phyloP scores from a whole-genome alignment of 208 protist species.

The Paratrypanosoma confusum region DNA sequence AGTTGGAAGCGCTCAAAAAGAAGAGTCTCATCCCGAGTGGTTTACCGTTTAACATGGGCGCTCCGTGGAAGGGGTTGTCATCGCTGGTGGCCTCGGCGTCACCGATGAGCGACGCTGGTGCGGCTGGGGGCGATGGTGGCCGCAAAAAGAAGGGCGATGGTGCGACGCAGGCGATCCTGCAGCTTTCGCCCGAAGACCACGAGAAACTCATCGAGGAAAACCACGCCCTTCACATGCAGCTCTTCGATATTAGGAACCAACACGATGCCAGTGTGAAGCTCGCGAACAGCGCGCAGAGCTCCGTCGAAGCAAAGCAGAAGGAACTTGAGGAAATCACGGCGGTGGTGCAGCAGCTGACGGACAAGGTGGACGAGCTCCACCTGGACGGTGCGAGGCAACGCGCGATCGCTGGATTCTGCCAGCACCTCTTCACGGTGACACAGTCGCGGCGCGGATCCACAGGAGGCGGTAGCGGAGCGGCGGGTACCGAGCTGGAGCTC shows the following conservation, averaged over 20 bases:
- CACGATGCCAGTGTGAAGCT: slow-evolving; percentile 20
- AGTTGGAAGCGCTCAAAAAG: slow-evolving; percentile 32
- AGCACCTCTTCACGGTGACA: slow-evolving; percentile 21
- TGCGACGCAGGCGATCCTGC: slow-evolving; percentile 4
- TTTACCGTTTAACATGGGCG: slow-evolving; percentile 39
- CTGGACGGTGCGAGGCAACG: slow-evolving; percentile 21
- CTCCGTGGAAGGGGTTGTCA: slow-evolving; percentile 42
- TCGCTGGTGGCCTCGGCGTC: slow-evolving; percentile 42
- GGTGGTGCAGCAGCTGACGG: slow-evolving; percentile 19
- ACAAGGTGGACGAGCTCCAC: slow-evolving; percentile 30
- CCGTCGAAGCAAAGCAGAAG: slow-evolving; percentile 6
- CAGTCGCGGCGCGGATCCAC: background rate
- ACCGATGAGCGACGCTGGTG: too few relatives aligned
- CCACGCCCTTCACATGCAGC: slow-evolving; percentile 52
- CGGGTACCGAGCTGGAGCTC: background rate
- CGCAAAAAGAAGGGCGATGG: slow-evolving; percentile 1
- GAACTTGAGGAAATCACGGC: slow-evolving; percentile 31
- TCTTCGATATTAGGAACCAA: slow-evolving; percentile 38
- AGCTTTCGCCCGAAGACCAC: slow-evolving; percentile 38
- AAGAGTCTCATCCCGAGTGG: too few relatives aligned
- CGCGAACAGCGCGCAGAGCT: slow-evolving; percentile 6
- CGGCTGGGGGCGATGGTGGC: slow-evolving; percentile 18
- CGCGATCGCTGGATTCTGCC: slow-evolving; percentile 49
- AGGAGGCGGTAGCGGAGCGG: slow-evolving; percentile 2
- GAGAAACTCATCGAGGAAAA: slow-evolving; percentile 61